Conservation (phyloP, 768 basidiomycete species). For the Kwoniella europaea region DNA sequence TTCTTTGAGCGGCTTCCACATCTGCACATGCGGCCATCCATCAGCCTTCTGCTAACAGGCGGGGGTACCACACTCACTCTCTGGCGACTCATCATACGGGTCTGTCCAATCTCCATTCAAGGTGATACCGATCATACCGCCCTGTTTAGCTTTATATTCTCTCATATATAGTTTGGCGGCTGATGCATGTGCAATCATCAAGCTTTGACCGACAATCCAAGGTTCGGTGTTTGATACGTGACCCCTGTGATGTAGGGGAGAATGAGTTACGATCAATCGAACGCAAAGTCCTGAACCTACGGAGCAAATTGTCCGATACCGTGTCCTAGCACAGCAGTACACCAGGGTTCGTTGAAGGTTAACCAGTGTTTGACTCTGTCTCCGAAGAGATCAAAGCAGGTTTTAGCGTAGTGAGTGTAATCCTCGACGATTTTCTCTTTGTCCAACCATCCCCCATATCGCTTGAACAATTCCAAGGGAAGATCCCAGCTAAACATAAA, state of each 20-base stretch:
- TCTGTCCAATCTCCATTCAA: conserved; percentile 77
- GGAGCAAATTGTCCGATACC: conserved; percentile 69
- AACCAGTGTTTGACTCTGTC: conserved; percentile 78
- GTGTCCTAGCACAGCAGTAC: conserved; percentile 67
- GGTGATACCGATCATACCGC: conserved; percentile 77
- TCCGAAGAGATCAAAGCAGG: conserved; percentile 76
- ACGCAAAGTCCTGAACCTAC: conserved; percentile 18
- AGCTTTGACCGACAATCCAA: conserved; percentile 65
- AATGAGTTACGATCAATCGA: not conserved
- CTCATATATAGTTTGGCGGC: conserved; percentile 72
- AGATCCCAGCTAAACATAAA: conserved; percentile 66
- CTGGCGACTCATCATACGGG: conserved; percentile 71
- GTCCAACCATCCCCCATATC: conserved; percentile 77
- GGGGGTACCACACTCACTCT: conserved; percentile 61
- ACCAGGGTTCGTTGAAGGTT: conserved; percentile 72
- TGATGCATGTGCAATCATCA: conserved; percentile 73
- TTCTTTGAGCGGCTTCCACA: conserved; percentile 71
- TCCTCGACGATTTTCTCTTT: conserved; percentile 71
- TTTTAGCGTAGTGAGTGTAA: conserved; percentile 67
- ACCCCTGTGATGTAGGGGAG: conserved; percentile 23
- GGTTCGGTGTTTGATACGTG: conserved; percentile 44
- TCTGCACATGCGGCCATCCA: conserved; percentile 59
- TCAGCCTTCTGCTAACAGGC: too few relatives aligned
- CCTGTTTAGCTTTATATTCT: conserved; percentile 68
- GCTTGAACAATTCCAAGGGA: conserved; percentile 73